Percentiles rank a stretch among this genome's conserved stretches.
Evolutionary conservation across 2,329 filamentous ascomycete genomes (phyloP).

Genomic region (Intubia oerlemansii): DNA sequence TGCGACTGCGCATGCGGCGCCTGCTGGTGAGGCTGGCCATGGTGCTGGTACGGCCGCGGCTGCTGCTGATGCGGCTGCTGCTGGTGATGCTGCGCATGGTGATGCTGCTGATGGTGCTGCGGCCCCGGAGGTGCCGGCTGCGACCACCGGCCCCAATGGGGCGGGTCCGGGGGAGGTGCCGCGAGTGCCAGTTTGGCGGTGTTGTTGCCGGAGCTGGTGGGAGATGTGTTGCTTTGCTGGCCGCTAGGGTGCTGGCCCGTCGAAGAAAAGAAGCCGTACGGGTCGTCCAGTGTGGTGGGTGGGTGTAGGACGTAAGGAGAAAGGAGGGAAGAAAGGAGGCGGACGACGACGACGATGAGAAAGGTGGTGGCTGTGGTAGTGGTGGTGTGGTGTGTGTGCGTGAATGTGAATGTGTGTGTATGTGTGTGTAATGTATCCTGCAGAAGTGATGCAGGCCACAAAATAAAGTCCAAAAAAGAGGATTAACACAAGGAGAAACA

Average conservation of each 20-base stretch:
- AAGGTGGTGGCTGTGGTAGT: background rate
- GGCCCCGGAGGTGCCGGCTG: slow-evolving; percentile 17
- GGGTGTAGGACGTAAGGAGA: background rate
- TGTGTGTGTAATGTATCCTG: background rate
- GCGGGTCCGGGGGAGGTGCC: slow-evolving; percentile 20
- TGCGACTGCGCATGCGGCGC: slow-evolving; percentile 9
- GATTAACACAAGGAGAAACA: background rate
- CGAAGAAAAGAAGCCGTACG: too few species aligned
- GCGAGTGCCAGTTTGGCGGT: slow-evolving; percentile 25
- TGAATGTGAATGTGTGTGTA: background rate
- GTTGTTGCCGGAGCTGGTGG: slow-evolving; percentile 5
- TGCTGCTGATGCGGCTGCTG: background rate
- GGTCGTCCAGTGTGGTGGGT: background rate
- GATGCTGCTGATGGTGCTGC: background rate
- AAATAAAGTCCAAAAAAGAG: background rate
- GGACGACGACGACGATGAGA: background rate
- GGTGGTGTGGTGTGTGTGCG: background rate
- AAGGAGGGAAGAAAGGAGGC: background rate
- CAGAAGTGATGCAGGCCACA: background rate
- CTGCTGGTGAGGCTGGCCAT: background rate
- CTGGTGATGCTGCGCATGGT: background rate
- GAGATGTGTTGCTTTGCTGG: background rate
- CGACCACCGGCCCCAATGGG: slow-evolving; percentile 34
- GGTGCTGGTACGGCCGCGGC: slow-evolving; percentile 25
- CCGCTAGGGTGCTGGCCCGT: too few species aligned